Base-by-base conservation (phyloP, 1,284 basidiomycete species). In the Ganoderma resinaceum region DNA sequence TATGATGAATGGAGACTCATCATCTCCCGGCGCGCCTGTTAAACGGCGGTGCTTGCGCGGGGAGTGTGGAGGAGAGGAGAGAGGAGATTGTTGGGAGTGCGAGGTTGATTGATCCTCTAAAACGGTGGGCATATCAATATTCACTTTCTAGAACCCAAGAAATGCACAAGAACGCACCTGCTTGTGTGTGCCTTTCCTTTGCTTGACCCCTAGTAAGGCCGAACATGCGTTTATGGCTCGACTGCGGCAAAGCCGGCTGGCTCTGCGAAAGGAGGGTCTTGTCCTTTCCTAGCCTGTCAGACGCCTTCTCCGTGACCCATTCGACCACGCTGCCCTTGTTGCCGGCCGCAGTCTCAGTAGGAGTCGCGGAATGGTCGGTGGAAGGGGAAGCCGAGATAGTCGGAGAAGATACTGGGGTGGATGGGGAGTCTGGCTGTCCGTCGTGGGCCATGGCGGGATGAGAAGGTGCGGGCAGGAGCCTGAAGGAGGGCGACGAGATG, bases 1-100 rank as follows among this genome's bases (percentile, higher is more conserved):
- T 3, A 84, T 85, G 65, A 94, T 92, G 75, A 94, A 94, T 2
- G 92, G 92, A 35, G 91, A 92, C 72, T 94, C 92, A 70, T 92
- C 89, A n/a, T 76, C 73, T 29, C 69, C 61, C 26, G 65, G 57
- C 7, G 69, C 46, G 37, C 69, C 63, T 5, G 69, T 63, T 4
- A 65, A 26, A 52, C 70, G 72, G n/a, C 60, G 67, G 20, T 57
- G 68, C 65, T 67, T 72, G 38, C 73, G 67, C 38, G 70, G 68
- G 8, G 63, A 58, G 43, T 46, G 64, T 26, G 70, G 61, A 59
- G 72, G 70, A 42, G 67, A 69, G 53, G 57, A 57, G 26, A 69
- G 63, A 14, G 38, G 49, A 29, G 76, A 59, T 16, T 69, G 52
- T 53, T 77, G 77, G 2, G 76, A 77, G 53, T 71, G 74, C 16